phyloP scores from a whole-genome alignment of 1,284 basidiomycete genomes.

The Coniophora puteana region DNA sequence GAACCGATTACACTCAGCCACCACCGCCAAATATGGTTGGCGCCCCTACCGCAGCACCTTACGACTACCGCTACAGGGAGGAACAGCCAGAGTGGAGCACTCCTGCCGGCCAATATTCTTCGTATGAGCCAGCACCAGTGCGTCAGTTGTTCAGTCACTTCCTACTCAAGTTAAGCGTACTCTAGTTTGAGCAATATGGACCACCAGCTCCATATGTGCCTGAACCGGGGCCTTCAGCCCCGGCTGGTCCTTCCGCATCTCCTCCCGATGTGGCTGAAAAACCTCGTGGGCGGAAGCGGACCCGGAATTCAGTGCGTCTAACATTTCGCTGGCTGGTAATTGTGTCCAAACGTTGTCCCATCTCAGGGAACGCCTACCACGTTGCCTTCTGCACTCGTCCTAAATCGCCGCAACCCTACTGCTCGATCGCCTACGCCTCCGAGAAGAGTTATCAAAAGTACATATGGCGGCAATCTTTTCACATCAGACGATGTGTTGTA shows the following conservation, averaged over 20 bases:
- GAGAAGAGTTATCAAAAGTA: conserved; percentile 76
- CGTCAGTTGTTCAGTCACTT: conserved; percentile 17
- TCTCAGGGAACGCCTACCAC: conserved; percentile 52
- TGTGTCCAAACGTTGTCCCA: conserved; percentile 10
- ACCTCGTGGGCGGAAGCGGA: conserved; percentile 59
- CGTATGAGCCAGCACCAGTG: conserved; percentile 50
- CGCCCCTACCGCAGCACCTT: conserved; percentile 35
- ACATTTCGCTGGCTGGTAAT: conserved; percentile 4
- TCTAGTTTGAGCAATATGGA: conserved; percentile 41
- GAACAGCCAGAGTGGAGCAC: conserved; percentile 50
- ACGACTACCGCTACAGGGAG: conserved; percentile 57
- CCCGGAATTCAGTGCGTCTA: conserved; percentile 47
- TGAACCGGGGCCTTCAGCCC: conserved; percentile 45
- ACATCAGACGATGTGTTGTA: conserved; percentile 76
- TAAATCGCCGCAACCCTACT: conserved; percentile 56
- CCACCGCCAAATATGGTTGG: conserved; percentile 42
- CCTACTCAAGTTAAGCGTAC: conserved; percentile 3
- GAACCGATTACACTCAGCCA: conserved; percentile 39
- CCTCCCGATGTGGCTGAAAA: conserved; percentile 31
- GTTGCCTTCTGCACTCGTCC: conserved; percentile 59
- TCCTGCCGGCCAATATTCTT: conserved; percentile 43
- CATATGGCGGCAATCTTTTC: conserved; percentile 80
- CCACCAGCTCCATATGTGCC: conserved; percentile 45
- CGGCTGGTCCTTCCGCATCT: conserved; percentile 25
- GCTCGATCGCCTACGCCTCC: conserved; percentile 80